Conservation (phyloP, 768 basidiomycete genomes). For the Krasilnikovozyma curviuscula region DNA sequence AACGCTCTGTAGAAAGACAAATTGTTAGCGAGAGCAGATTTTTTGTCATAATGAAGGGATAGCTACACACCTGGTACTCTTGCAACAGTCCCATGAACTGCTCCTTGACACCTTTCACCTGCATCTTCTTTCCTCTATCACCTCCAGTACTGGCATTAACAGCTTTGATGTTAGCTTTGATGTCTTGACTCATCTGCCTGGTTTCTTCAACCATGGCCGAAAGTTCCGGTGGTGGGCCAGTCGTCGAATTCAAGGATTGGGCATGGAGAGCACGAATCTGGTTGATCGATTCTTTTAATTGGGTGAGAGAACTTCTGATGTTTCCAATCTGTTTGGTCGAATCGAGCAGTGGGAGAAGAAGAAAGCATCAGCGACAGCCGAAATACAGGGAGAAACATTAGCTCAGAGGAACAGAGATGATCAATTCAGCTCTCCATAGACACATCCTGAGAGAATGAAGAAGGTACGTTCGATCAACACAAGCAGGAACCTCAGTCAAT, state of each 20-base stretch:
- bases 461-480: too few species aligned
- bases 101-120: slow-evolving; percentile 29
- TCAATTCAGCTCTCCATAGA: background rate
- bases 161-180: slow-evolving; percentile 28
- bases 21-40: background rate
- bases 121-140: slow-evolving; percentile 22
- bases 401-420: background rate
- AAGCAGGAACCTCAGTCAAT: too few species aligned
- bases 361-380: too few species aligned
- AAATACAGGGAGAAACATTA: background rate
- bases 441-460: background rate
- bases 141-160: slow-evolving; percentile 19
- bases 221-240: slow-evolving; percentile 9
- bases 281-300: slow-evolving; percentile 4
- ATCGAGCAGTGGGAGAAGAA: too few species aligned
- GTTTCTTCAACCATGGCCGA: slow-evolving; percentile 14
- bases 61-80: slow-evolving; percentile 22
- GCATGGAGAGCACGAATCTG: slow-evolving; percentile 18
- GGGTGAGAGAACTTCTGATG: slow-evolving; percentile 1
- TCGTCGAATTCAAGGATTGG: slow-evolving; percentile 24
- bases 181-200: slow-evolving; percentile 27
- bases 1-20: slow-evolving; percentile 33
- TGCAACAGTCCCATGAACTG: slow-evolving; percentile 29
- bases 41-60: background rate
- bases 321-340: slow-evolving; percentile 4